These are phyloP conservation scores for Sporothrix variecibatus DNA, from an alignment of 2,329 filamentous ascomycete genomes.

Conservation along the genomic window DNA sequence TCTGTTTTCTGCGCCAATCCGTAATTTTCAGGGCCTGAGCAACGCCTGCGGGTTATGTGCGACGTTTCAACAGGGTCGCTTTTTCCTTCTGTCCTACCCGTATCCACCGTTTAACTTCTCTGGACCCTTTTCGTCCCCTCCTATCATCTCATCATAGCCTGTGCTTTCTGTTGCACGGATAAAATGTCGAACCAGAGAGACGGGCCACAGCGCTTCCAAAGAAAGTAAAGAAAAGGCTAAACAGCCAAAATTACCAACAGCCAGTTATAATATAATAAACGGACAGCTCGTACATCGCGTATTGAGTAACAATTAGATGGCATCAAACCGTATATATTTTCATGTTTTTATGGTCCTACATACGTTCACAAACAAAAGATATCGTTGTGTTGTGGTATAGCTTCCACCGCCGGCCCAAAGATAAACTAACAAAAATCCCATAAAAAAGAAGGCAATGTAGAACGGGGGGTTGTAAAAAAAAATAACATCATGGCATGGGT, in stretches of 20 bases:
- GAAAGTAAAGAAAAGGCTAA: background rate
- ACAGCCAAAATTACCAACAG: background rate
- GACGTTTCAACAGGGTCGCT: slow-evolving; percentile 19
- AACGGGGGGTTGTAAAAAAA: background rate
- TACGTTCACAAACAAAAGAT: slow-evolving; percentile 6
- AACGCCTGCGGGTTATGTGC: slow-evolving; percentile 9
- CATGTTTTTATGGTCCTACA: background rate
- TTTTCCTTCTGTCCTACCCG: background rate
- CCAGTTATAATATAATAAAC: background rate
- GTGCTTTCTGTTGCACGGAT: slow-evolving; percentile 15
- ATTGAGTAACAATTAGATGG: background rate
- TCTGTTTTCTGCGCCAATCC: background rate
- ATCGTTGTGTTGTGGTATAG: slow-evolving; percentile 15
- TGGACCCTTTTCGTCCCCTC: background rate
- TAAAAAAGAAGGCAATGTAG: background rate
- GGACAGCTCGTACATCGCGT: background rate
- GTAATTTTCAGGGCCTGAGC: background rate
- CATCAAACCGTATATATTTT: background rate
- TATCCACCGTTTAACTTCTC: background rate
- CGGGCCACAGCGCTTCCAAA: background rate
- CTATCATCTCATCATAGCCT: slow-evolving; percentile 11
- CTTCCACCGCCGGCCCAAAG: slow-evolving; percentile 22
- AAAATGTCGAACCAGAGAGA: slow-evolving; percentile 13
- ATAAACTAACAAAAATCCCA: slow-evolving; percentile 22
- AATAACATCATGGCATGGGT: background rate